These are phyloP conservation scores for Pythium angustatum DNA, from an alignment of 352 stramenopile species.

Conservation along the genomic window DNA sequence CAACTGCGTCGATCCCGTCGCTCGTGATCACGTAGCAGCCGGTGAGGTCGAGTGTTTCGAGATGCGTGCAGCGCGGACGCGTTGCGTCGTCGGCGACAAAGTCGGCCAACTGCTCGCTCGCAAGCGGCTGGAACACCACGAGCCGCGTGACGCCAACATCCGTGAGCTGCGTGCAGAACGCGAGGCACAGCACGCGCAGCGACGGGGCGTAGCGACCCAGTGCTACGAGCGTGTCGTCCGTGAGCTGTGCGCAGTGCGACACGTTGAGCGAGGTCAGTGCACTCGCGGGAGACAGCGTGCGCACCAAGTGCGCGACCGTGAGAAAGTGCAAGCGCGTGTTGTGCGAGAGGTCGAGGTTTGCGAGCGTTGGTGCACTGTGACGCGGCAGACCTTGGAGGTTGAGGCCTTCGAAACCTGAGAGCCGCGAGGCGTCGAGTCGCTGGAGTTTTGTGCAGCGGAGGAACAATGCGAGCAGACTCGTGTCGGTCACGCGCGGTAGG, in stretches of 20 bases:
- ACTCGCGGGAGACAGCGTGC: slow-evolving; percentile 30
- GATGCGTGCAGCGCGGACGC: slow-evolving; percentile 37
- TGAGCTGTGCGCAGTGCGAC: slow-evolving; percentile 51
- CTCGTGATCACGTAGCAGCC: slow-evolving; percentile 72
- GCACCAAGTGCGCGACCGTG: slow-evolving; percentile 46
- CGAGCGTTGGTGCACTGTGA: slow-evolving; percentile 28
- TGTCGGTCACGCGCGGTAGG: slow-evolving; percentile 61
- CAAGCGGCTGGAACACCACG: slow-evolving; percentile 34
- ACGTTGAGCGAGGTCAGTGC: slow-evolving; percentile 52
- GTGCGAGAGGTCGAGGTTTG: slow-evolving; percentile 39
- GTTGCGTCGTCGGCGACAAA: slow-evolving; percentile 30
- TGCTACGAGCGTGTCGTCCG: slow-evolving; percentile 53
- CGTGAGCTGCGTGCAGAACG: slow-evolving; percentile 55
- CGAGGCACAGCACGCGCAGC: slow-evolving; percentile 44
- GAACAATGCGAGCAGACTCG: slow-evolving; percentile 55
- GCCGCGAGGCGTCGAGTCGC: slow-evolving; percentile 19
- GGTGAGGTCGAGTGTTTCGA: slow-evolving; percentile 57
- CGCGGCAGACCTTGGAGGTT: slow-evolving; percentile 50
- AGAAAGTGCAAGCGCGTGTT: slow-evolving; percentile 42
- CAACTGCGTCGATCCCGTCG: slow-evolving; percentile 41
- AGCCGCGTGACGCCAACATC: slow-evolving; percentile 55
- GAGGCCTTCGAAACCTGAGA: slow-evolving; percentile 61
- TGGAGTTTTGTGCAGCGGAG: slow-evolving; percentile 41
- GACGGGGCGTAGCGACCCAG: slow-evolving; percentile 43
- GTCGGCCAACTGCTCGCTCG: slow-evolving; percentile 30